Conservation (phyloP, 202 grass and related monocot species). For the Miscanthus sacchariflorus region DNA sequence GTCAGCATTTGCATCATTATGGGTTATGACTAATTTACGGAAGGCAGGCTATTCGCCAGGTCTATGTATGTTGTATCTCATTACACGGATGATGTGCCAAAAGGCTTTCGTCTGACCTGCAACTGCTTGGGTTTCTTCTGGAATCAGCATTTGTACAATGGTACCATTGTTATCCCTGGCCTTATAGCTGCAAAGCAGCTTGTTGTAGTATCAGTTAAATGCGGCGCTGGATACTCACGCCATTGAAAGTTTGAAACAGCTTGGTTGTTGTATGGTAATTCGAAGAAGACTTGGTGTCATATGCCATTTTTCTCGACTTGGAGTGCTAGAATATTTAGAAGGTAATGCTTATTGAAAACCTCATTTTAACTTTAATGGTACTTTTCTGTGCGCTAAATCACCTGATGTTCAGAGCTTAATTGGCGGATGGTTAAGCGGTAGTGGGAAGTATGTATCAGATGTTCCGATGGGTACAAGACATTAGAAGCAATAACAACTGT, state of each 20-base stretch:
- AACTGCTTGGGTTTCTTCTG: conserved; percentile 29
- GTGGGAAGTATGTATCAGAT: neutral
- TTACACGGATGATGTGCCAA: conserved; percentile 15
- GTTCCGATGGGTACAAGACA: too few relatives aligned
- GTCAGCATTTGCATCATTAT: conserved; percentile 13
- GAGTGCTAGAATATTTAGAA: neutral
- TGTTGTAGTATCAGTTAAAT: conserved; percentile 24
- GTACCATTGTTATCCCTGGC: neutral
- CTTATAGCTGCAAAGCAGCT: neutral
- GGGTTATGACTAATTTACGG: neutral
- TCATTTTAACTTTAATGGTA: neutral
- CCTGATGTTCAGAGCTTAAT: too few relatives aligned
- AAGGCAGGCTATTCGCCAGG: conserved; percentile 18
- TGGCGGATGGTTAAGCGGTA: neutral
- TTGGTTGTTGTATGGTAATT: conserved; percentile 20
- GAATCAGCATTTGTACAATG: conserved; percentile 16
- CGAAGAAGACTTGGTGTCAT: neutral
- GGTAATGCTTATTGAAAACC: too few relatives aligned
- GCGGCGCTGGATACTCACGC: neutral
- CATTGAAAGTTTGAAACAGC: neutral
- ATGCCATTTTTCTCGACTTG: neutral
- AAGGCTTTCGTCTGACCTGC: conserved; percentile 43
- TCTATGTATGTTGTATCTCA: neutral
- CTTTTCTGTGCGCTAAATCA: neutral
- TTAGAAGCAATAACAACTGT: too few relatives aligned